Conservation (phyloP, 2,329 filamentous ascomycete genomes). For the Alternaria panax region DNA sequence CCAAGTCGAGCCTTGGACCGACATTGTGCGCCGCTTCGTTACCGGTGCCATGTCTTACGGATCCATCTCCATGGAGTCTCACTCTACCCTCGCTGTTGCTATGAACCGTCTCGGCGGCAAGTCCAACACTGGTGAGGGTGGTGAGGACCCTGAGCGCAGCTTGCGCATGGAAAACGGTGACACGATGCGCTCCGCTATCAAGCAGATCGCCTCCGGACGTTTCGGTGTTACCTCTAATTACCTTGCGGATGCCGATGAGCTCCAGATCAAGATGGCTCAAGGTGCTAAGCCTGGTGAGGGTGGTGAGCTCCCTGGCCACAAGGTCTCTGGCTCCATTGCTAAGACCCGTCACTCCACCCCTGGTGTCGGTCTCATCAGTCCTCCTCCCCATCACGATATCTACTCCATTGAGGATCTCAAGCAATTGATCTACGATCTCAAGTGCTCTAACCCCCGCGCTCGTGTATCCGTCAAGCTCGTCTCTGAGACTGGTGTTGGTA, state of each 20-base stretch:
- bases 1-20: slow-evolving; percentile 97
- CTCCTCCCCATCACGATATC: slow-evolving; percentile 96
- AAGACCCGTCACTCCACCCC: slow-evolving; percentile 95
- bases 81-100: slow-evolving; percentile 92
- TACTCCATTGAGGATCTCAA: slow-evolving; percentile 99
- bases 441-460: slow-evolving; percentile 92
- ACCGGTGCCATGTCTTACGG: slow-evolving; percentile 99
- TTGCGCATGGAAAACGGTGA: slow-evolving; percentile 88
- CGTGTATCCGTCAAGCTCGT: slow-evolving; percentile 97
- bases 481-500: slow-evolving; percentile 95
- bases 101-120: slow-evolving; percentile 98
- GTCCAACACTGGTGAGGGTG: slow-evolving; percentile 97
- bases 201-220: slow-evolving; percentile 94
- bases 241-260: slow-evolving; percentile 90
- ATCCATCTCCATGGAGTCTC: slow-evolving; percentile 97
- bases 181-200: slow-evolving; percentile 96
- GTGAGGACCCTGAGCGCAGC: slow-evolving; percentile 92
- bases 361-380: slow-evolving; percentile 94
- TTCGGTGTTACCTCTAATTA: slow-evolving; percentile 97
- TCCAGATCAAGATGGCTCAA: slow-evolving; percentile 99
- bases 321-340: slow-evolving; percentile 92
- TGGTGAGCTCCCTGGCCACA: slow-evolving; percentile 95
- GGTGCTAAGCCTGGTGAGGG: slow-evolving; percentile 97
- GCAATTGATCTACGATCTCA: slow-evolving; percentile 96
- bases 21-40: slow-evolving; percentile 95